Evolutionary conservation across 148 eudicot genomes (phyloP).

Genomic region (Rhododendron vialii): DNA sequence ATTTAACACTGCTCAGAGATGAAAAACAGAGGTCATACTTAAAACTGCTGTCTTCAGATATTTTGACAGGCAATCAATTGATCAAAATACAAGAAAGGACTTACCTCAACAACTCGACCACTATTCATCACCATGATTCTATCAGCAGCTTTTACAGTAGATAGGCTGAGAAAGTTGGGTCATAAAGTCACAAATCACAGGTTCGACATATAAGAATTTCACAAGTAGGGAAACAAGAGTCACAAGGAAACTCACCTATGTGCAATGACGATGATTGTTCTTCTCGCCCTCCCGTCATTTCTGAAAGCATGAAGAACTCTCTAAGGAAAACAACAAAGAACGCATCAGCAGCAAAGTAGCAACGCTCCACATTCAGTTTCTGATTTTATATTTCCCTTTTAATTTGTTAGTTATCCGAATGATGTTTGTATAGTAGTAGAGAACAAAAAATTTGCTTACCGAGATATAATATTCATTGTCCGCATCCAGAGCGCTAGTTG

Average conservation of each 20-base stretch:
- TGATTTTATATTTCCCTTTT: background rate
- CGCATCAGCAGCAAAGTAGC: background rate
- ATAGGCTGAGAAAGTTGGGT: conserved; percentile 26
- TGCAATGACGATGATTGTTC: conserved; percentile 42
- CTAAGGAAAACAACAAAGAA: conserved; percentile 14
- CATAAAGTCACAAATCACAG: too few species aligned
- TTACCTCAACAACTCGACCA: conserved; percentile 45
- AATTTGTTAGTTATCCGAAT: background rate
- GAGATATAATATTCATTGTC: conserved; percentile 43
- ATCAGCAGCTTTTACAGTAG: conserved; percentile 45
- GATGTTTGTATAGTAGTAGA: background rate
- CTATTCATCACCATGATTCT: conserved; percentile 44
- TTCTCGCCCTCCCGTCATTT: conserved; percentile 20
- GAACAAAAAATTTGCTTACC: conserved; percentile 16
- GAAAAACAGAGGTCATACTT: background rate
- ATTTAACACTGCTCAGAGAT: background rate
- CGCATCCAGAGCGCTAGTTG: conserved; percentile 54
- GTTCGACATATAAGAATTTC: background rate
- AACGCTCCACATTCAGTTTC: background rate
- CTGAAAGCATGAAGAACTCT: conserved; percentile 30
- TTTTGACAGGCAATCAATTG: background rate
- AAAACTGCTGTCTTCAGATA: background rate
- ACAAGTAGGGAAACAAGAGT: background rate
- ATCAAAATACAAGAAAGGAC: background rate
- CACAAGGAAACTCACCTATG: conserved; percentile 32